These are phyloP conservation scores for Rhododendron mucronatum DNA, from an alignment of 148 eudicot species.

Conservation along the genomic window DNA sequence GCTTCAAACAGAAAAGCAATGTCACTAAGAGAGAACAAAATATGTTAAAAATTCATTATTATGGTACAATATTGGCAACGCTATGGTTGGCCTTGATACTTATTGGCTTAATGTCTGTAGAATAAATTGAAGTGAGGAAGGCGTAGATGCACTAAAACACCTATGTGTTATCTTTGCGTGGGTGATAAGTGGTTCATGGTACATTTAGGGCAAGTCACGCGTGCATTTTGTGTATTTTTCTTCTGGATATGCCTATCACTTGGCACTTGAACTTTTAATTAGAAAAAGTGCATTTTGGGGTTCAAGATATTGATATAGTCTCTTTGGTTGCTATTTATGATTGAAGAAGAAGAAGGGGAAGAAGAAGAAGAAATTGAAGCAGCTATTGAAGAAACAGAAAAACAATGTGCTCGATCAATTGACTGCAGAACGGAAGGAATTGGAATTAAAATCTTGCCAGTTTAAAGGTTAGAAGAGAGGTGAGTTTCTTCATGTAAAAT, in stretches of 20 bases:
- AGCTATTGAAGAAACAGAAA: constrained; percentile 87
- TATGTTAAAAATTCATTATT: neutral
- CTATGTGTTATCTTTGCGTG: neutral
- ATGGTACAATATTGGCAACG: neutral
- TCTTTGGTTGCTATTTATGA: constrained; percentile 23
- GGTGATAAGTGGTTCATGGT: neutral
- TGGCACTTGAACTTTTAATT: neutral
- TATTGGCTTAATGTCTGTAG: neutral
- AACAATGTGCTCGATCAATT: constrained; percentile 62
- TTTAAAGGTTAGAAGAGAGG: constrained; percentile 94
- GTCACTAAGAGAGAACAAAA: neutral
- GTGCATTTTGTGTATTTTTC: neutral
- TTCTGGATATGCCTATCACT: neutral
- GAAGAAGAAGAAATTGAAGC: constrained; percentile 93
- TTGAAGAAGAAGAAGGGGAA: neutral
- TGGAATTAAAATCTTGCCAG: constrained; percentile 78
- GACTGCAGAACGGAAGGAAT: constrained; percentile 77
- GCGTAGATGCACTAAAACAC: neutral
- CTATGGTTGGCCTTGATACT: neutral
- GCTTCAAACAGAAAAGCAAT: neutral
- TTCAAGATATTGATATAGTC: constrained; percentile 16
- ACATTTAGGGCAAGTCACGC: neutral
- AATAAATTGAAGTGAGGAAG: neutral
- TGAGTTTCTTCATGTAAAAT: constrained; percentile 16
- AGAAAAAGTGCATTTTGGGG: constrained; percentile 7